phyloP scores from a whole-genome alignment of 192 early-diverging fungal species.

The Entomortierella chlamydospora region DNA sequence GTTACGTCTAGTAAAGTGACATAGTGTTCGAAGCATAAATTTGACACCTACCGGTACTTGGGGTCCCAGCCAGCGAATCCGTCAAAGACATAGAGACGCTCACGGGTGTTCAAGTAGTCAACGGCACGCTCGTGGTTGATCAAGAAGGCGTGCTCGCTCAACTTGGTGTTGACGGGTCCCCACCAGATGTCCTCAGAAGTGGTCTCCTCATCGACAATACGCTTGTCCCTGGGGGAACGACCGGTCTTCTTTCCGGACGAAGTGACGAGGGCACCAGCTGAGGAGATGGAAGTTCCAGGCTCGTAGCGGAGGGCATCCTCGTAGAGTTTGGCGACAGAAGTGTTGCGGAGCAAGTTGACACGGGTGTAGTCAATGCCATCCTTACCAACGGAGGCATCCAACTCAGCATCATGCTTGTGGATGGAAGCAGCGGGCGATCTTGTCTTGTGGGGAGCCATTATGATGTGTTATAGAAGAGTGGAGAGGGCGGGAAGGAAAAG shows the following conservation, averaged over 20 bases:
- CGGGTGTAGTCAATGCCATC: constrained; percentile 86
- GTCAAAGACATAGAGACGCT: constrained; percentile 95
- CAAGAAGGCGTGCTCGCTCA: constrained; percentile 85
- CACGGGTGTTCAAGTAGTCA: constrained; percentile 97
- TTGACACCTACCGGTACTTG: constrained; percentile 78
- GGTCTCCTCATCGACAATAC: constrained; percentile 92
- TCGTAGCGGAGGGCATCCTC: constrained; percentile 92
- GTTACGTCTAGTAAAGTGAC: no score
- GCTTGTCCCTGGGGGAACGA: constrained; percentile 96
- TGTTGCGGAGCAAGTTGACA: constrained; percentile 87
- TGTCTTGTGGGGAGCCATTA: constrained; percentile 33
- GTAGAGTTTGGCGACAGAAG: constrained; percentile 89
- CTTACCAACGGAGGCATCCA: constrained; percentile 59
- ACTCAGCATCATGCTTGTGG: constrained; percentile 46
- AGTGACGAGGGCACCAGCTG: constrained; percentile 91
- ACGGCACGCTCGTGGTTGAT: constrained; percentile 96
- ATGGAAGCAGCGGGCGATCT: constrained; percentile 40
- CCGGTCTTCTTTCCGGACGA: constrained; percentile 94
- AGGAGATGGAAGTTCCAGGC: constrained; percentile 88
- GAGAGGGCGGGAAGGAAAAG: constrained; percentile 13
- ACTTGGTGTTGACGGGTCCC: constrained; percentile 98
- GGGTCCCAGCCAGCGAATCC: constrained; percentile 99
- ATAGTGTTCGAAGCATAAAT: no score
- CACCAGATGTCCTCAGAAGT: constrained; percentile 95
- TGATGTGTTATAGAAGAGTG: constrained; percentile 22